A percentile compares a stretch with the other conserved stretches of the same genome.
phyloP scores from a whole-genome alignment of 305 asterid species.

The Nicotiana rustica region DNA sequence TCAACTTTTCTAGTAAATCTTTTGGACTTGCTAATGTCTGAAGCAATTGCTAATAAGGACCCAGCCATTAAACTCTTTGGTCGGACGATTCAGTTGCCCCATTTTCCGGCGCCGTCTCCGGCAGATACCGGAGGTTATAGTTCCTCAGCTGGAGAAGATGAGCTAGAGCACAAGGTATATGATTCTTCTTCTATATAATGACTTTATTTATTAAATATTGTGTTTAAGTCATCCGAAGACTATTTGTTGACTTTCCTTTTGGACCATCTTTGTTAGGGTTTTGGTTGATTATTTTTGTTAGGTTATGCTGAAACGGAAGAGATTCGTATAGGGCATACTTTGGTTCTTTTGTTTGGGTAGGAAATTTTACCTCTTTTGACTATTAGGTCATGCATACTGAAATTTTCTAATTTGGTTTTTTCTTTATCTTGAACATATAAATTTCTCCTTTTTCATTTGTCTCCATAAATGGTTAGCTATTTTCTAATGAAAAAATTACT shows the following conservation, averaged over 20 bases:
- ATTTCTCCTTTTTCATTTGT: not conserved
- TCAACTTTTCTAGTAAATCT: not conserved
- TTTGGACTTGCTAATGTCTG: slow-evolving; percentile 43
- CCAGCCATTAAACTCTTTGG: slow-evolving; percentile 76
- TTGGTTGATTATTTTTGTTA: not conserved
- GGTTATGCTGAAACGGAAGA: not conserved
- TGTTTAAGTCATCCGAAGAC: not conserved
- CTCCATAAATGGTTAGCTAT: not conserved
- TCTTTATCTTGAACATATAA: not conserved
- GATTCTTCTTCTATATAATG: slow-evolving; percentile 20
- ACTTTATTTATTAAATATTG: not conserved
- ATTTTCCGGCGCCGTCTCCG: slow-evolving; percentile 40
- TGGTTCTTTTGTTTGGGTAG: not conserved
- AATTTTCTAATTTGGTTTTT: not conserved
- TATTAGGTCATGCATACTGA: slow-evolving; percentile 26
- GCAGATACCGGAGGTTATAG: slow-evolving; percentile 47
- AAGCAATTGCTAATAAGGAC: slow-evolving; percentile 39
- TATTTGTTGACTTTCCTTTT: slow-evolving; percentile 15
- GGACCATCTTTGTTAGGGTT: slow-evolving; percentile 16
- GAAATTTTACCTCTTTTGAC: not conserved
- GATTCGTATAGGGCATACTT: not conserved
- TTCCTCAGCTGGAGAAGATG: slow-evolving; percentile 48
- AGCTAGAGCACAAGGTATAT: slow-evolving; percentile 63
- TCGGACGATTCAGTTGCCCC: slow-evolving; percentile 73
- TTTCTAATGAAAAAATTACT: not conserved